A percentile compares a stretch with the other conserved stretches of the same genome.
Evolutionary conservation across 805 yeast genomes (phyloP).

Genomic region (Cyberlindnera xylosilytica): DNA sequence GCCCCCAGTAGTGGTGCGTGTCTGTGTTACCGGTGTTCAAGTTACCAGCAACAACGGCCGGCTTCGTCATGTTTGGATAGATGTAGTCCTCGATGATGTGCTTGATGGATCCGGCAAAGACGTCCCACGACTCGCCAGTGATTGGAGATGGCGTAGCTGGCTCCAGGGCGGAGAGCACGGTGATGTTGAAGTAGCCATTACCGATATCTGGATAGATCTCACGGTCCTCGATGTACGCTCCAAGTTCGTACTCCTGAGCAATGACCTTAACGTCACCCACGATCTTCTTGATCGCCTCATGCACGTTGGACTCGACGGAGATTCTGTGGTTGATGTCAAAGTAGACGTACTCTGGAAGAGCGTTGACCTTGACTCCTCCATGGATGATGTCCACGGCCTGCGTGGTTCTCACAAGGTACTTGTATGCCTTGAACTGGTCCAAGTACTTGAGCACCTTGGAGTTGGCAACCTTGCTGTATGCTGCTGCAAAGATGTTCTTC

Average conservation of each 20-base stretch:
- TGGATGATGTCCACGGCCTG: conserved; percentile 54
- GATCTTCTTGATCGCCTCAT: conserved; percentile 32
- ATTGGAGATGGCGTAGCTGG: conserved; percentile 56
- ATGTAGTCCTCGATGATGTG: conserved; percentile 56
- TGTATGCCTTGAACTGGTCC: conserved; percentile 27
- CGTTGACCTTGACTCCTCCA: conserved; percentile 68
- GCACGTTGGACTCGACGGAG: conserved; percentile 42
- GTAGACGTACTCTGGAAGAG: conserved; percentile 57
- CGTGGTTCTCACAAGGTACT: conserved; percentile 32
- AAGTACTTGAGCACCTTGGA: conserved; percentile 34
- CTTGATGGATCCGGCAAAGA: conserved; percentile 60
- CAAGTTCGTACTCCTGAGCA: conserved; percentile 42
- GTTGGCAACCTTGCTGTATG: conserved; percentile 34
- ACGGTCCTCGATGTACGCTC: conserved; percentile 11
- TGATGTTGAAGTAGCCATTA: conserved; percentile 40
- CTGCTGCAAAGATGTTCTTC: conserved; percentile 34
- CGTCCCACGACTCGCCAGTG: conserved; percentile 46
- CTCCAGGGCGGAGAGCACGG: conserved; percentile 30
- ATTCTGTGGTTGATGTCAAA: conserved; percentile 56
- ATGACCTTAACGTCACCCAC: conserved; percentile 32
- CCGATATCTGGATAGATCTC: conserved; percentile 18
- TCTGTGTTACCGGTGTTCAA: conserved; percentile 72
- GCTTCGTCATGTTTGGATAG: conserved; percentile 33
- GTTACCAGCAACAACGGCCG: conserved; percentile 51
- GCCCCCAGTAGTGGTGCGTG: conserved; percentile 60